These are phyloP conservation scores for Thalassiosira oceanica DNA, from an alignment of 352 stramenopile species.

Conservation along the genomic window DNA sequence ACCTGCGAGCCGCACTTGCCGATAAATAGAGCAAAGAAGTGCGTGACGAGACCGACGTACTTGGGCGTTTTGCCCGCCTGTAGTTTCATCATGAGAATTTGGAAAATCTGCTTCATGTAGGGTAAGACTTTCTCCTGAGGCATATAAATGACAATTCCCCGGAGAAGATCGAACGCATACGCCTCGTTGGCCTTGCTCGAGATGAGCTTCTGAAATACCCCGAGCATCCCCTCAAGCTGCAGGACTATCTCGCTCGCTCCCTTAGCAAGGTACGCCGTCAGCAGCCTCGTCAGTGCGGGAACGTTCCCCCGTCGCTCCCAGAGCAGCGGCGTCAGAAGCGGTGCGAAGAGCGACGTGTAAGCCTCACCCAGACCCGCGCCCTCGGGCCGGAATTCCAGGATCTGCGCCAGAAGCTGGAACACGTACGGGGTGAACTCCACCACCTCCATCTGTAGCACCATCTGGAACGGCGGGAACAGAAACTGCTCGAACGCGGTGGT, in stretches of 20 bases:
- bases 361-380: slow-evolving; percentile 80
- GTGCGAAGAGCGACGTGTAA: slow-evolving; percentile 93
- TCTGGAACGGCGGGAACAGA: slow-evolving; percentile 96
- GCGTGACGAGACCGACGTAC: slow-evolving; percentile 84
- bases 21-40: slow-evolving; percentile 89
- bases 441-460: slow-evolving; percentile 95
- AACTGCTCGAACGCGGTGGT: slow-evolving; percentile 88
- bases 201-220: slow-evolving; percentile 92
- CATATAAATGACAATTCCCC: slow-evolving; percentile 87
- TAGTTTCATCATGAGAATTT: slow-evolving; percentile 92
- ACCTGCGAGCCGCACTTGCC: slow-evolving; percentile 85
- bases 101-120: slow-evolving; percentile 89
- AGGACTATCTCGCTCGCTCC: slow-evolving; percentile 86
- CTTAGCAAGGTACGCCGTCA: slow-evolving; percentile 95
- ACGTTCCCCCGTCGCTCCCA: slow-evolving; percentile 97
- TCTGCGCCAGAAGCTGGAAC: slow-evolving; percentile 98
- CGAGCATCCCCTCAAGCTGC: slow-evolving; percentile 64
- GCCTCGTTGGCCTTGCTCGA: slow-evolving; percentile 90
- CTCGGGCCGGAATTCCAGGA: slow-evolving; percentile 91
- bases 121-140: slow-evolving; percentile 74
- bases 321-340: slow-evolving; percentile 89
- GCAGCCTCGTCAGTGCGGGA: slow-evolving; percentile 92
- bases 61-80: slow-evolving; percentile 88
- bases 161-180: slow-evolving; percentile 91
- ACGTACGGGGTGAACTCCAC: slow-evolving; percentile 96